phyloP scores from a whole-genome alignment of 345 rosid genomes.

The Populus alba region DNA sequence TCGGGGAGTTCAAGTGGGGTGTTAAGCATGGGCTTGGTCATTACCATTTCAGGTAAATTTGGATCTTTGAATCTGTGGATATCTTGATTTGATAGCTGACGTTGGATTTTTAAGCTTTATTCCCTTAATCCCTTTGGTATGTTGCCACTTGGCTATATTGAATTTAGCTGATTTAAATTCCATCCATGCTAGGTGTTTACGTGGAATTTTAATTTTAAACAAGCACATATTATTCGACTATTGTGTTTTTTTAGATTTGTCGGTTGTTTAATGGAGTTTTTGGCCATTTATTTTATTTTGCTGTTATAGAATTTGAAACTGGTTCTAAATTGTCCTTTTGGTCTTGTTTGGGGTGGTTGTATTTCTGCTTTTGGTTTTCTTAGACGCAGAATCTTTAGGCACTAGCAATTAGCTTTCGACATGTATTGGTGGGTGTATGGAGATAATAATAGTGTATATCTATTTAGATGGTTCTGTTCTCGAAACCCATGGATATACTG shows the following conservation, averaged over 20 bases:
- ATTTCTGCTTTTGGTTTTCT: slow-evolving; percentile 1
- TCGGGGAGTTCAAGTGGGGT: slow-evolving; percentile 88
- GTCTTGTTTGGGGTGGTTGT: neutral
- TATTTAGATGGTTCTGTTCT: neutral
- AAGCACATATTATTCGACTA: neutral
- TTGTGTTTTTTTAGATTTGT: neutral
- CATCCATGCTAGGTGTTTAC: neutral
- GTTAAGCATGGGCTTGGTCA: slow-evolving; percentile 85
- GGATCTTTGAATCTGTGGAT: neutral
- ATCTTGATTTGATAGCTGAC: neutral
- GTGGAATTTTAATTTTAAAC: neutral
- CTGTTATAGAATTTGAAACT: neutral
- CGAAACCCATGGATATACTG: neutral
- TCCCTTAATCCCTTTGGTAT: neutral
- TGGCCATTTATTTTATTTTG: neutral
- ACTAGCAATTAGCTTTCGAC: neutral
- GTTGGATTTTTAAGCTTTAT: neutral
- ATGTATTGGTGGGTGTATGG: neutral
- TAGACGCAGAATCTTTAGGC: neutral
- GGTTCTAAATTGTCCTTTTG: neutral
- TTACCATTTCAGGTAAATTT: slow-evolving; percentile 74
- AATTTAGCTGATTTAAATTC: slow-evolving; percentile 1
- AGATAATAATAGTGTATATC: neutral
- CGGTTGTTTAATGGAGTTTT: neutral
- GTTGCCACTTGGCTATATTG: neutral